Evolutionary conservation across 495 filamentous ascomycete genomes (phyloP).

Genomic region (Sabuloglossum arenarium): DNA sequence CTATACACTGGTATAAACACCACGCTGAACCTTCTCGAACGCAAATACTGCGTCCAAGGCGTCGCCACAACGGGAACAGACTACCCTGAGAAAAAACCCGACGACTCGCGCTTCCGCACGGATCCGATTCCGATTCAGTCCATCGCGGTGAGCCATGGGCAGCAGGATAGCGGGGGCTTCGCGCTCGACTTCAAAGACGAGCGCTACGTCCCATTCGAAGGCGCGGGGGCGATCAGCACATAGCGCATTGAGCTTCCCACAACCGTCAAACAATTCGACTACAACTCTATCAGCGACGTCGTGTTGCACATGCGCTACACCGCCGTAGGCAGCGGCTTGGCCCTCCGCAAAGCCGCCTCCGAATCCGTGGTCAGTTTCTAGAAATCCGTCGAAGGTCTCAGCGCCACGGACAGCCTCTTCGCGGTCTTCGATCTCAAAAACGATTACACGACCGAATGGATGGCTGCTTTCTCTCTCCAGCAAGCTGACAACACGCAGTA

Average conservation of each 20-base stretch:
- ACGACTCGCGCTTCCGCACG: neutral
- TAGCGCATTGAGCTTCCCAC: constrained; percentile 16
- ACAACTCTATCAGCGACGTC: constrained; percentile 16
- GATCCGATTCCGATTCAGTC: constrained; percentile 8
- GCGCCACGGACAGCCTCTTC: no score
- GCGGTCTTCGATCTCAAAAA: no score
- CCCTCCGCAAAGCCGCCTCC: neutral
- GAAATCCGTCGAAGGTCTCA: no score
- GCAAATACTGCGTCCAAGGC: neutral
- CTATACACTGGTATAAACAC: neutral
- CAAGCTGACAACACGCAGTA: no score
- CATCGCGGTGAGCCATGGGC: constrained; percentile 13
- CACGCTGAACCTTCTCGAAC: neutral
- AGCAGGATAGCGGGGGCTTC: constrained; percentile 16
- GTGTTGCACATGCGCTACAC: constrained; percentile 18
- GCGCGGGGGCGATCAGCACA: constrained; percentile 15
- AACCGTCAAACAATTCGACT: constrained; percentile 21
- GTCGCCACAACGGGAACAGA: neutral
- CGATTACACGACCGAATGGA: no score
- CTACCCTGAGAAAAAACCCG: neutral
- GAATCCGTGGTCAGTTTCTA: no score
- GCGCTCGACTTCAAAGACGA: constrained; percentile 13
- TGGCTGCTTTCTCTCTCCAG: no score
- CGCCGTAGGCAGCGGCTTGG: neutral
- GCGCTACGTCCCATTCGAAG: constrained; percentile 21